Conservation (phyloP, 2,329 filamentous ascomycete genomes). For the Graphilbum sp. region DNA sequence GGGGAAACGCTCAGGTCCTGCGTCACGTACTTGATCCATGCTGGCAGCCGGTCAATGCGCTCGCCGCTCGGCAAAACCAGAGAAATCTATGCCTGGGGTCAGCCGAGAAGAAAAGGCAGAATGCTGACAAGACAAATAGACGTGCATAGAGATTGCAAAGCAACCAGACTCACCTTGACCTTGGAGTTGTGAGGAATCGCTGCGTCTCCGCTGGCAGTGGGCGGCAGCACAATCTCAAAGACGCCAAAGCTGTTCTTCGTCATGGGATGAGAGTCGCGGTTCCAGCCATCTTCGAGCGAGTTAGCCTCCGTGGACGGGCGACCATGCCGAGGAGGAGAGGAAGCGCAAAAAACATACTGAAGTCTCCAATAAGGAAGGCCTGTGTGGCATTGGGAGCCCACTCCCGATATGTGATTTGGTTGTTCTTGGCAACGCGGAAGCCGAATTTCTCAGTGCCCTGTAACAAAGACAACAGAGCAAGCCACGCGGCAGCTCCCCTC, state of each 20-base stretch:
- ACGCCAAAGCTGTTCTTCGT: conserved; percentile 70
- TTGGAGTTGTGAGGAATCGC: conserved; percentile 89
- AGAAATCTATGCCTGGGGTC: conserved; percentile 44
- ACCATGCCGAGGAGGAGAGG: neutral
- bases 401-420: conserved; percentile 81
- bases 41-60: conserved; percentile 72
- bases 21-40: conserved; percentile 95
- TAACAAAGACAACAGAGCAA: conserved; percentile 1
- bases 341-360: conserved; percentile 43
- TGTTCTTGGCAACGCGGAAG: conserved; percentile 64
- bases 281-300: conserved; percentile 57
- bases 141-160: too few relatives aligned
- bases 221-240: conserved; percentile 67
- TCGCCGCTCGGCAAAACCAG: conserved; percentile 66
- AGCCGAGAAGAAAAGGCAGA: neutral
- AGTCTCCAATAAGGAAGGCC: conserved; percentile 83
- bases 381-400: conserved; percentile 85
- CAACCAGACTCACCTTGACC: conserved; percentile 69
- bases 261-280: conserved; percentile 72
- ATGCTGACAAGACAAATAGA: too few relatives aligned
- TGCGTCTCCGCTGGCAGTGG: conserved; percentile 49
- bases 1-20: conserved; percentile 83
- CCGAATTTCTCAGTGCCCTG: conserved; percentile 79
- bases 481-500: too few relatives aligned
- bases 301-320: neutral